Conservation (phyloP, 257 asterid species). For the Nyctanthes arbortristis region DNA sequence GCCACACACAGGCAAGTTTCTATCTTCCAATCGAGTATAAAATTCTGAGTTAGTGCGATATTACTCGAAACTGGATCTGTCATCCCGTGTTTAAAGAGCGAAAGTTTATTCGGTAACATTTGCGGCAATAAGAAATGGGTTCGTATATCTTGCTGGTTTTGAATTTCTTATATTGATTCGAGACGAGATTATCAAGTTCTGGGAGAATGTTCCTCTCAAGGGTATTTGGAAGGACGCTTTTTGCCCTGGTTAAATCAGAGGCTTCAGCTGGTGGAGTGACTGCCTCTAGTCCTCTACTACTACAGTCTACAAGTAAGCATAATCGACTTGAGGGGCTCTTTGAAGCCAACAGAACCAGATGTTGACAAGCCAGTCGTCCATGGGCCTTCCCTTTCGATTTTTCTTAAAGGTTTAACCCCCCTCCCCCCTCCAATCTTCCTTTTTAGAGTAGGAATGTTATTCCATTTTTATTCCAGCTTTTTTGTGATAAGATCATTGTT, state of each 20-base stretch:
- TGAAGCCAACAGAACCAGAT: slow-evolving; percentile 60
- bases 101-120: neutral
- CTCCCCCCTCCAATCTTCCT: slow-evolving; percentile 1
- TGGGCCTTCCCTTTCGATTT: slow-evolving; percentile 33
- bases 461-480: too few relatives aligned
- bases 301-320: slow-evolving; percentile 25
- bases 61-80: too few relatives aligned
- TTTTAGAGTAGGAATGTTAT: neutral
- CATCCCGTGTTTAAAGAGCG: neutral
- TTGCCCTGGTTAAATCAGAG: slow-evolving; percentile 72
- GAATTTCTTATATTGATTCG: slow-evolving; percentile 10
- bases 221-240: slow-evolving; percentile 70
- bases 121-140: neutral
- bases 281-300: slow-evolving; percentile 46
- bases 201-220: slow-evolving; percentile 56
- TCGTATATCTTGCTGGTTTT: slow-evolving; percentile 7
- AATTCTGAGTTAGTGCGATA: too few relatives aligned
- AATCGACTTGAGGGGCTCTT: slow-evolving; percentile 83
- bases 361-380: slow-evolving; percentile 76
- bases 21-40: too few relatives aligned
- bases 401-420: neutral
- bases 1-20: neutral
- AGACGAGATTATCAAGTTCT: slow-evolving; percentile 26
- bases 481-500: too few relatives aligned
- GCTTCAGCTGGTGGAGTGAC: slow-evolving; percentile 50